These are phyloP conservation scores for Xylaria sp. DNA, from an alignment of 2,329 filamentous ascomycete species.

Conservation along the genomic window DNA sequence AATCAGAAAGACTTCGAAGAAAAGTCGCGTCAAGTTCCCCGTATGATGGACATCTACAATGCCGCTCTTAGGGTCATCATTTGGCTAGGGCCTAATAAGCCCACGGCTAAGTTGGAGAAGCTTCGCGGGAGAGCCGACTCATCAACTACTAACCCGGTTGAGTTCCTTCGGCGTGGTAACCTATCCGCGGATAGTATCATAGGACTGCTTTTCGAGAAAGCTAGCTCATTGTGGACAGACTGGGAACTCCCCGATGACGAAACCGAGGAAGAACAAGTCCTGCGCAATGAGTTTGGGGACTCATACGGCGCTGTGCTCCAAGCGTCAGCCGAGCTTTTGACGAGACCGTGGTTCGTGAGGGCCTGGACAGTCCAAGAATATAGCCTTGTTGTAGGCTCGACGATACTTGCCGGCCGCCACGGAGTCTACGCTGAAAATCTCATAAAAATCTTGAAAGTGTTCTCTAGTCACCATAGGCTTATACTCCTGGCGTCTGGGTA, in stretches of 20 bases:
- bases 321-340: constrained; percentile 20
- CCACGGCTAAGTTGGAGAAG: constrained; percentile 2
- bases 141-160: background rate
- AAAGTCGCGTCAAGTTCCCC: constrained; percentile 35
- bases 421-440: background rate
- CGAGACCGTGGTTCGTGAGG: constrained; percentile 39
- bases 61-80: constrained; percentile 28
- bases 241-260: constrained; percentile 20
- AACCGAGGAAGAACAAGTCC: constrained; percentile 12
- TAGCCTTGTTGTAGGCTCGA: constrained; percentile 9
- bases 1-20: constrained; percentile 39
- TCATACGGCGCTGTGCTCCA: constrained; percentile 2
- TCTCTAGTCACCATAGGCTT: constrained; percentile 12
- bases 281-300: constrained; percentile 22
- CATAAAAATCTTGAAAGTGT: constrained; percentile 8
- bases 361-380: constrained; percentile 43
- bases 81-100: constrained; percentile 39
- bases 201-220: constrained; percentile 35
- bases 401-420: constrained; percentile 31
- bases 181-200: constrained; percentile 27
- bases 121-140: background rate
- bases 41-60: constrained; percentile 42
- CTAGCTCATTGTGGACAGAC: constrained; percentile 26
- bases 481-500: background rate
- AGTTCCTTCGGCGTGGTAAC: background rate